Base-by-base conservation (phyloP, 495 filamentous ascomycete species). In the Aspergillus sclerotiicarbonarius region DNA sequence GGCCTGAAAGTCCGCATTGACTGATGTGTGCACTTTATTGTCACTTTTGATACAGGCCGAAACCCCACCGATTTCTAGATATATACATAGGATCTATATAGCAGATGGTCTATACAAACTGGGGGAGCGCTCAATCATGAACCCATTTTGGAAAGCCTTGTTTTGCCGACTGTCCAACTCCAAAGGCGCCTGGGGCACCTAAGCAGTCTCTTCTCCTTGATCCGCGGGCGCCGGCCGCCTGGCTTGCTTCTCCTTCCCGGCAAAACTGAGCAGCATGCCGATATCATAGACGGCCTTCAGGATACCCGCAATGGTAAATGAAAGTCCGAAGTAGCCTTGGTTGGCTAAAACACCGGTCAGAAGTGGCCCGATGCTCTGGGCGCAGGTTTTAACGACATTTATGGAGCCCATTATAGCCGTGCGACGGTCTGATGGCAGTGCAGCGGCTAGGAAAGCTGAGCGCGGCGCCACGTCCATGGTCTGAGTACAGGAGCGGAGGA, bases 391-490 rank as follows among this genome's bases (percentile, higher is more conserved):
- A 41, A 87, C 78, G 2, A 89, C 84, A 59, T 89, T 86, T 18
- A 89, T 80, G 0, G 86, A 71, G 0, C 87, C 87, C 86, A 91
- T 87, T 19, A 90, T 84, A 1, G 89, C 88, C 3, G 91, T 96
- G 15, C 90, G 82, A 69, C 93, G 90, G 56, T 82, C 80, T 0
- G 87, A 81, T 35, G 85, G 81, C 13, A 93, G 79, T 0, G 87
- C 84, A 0, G 85, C 84, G 0, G 90, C 86, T 9, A 94, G 78
- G 70, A 95, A 94, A 0, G 91, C 90, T 0, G 87, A 82, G 3
- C 90, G 82, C 0, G 91, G 91, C 0, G 89, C 89, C 57, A 88
- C 84, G 63, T 96, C 91, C 90, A 94, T 94, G 61, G 79, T 87
- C 62, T 87, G 84, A 9, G 85, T 77, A 39, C 83, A 84, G 0